phyloP scores from a whole-genome alignment of 2,329 filamentous ascomycete genomes.

The Thielaviopsis punctulata region DNA sequence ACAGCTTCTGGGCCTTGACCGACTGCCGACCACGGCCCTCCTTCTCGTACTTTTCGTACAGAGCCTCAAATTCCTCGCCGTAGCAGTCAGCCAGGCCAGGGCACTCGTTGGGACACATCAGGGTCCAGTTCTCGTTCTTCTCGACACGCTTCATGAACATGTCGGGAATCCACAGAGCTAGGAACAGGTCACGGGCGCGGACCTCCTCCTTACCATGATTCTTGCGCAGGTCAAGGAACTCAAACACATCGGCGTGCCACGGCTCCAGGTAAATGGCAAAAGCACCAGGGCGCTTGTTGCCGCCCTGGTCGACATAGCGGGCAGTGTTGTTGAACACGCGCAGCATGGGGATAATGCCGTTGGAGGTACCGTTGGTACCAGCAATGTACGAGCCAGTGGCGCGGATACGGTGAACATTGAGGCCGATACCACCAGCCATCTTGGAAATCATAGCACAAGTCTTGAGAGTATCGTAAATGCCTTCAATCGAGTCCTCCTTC shows the following conservation, averaged over 20 bases:
- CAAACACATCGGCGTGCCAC: constrained; percentile 95
- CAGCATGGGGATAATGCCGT: constrained; percentile 94
- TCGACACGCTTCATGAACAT: constrained; percentile 99
- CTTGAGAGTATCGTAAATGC: constrained; percentile 98
- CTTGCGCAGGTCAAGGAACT: constrained; percentile 95
- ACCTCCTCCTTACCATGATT: constrained; percentile 99
- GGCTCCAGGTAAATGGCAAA: constrained; percentile 99
- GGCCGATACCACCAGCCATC: constrained; percentile 92
- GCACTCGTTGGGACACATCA: constrained; percentile 96
- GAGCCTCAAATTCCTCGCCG: constrained; percentile 87
- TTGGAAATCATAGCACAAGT: constrained; percentile 99
- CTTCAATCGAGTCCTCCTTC: constrained; percentile 98
- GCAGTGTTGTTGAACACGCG: constrained; percentile 99
- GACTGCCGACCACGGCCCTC: constrained; percentile 79
- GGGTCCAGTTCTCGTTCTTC: constrained; percentile 88
- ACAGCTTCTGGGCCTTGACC: constrained; percentile 94
- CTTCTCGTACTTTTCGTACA: constrained; percentile 85
- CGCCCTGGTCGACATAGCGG: constrained; percentile 94
- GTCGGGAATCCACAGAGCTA: constrained; percentile 95
- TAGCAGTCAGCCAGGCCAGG: constrained; percentile 91
- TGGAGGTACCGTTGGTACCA: constrained; percentile 94
- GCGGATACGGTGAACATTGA: constrained; percentile 93
- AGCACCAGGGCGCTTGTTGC: constrained; percentile 96
- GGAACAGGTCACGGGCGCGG: constrained; percentile 91
- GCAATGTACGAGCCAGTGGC: constrained; percentile 96